phyloP scores from a whole-genome alignment of 805 yeast species.

The Saccharomycopsis fermentans region DNA sequence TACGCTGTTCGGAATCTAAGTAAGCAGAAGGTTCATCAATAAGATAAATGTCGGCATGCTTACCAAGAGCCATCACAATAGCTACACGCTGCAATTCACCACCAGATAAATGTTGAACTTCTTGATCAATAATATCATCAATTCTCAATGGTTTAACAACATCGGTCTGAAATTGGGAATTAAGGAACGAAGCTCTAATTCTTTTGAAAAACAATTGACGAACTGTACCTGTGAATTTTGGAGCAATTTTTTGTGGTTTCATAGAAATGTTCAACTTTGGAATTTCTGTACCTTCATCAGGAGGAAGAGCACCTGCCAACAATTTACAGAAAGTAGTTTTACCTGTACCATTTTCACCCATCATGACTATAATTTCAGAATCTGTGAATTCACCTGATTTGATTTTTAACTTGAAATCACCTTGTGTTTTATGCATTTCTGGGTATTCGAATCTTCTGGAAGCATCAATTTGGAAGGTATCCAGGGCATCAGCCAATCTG shows the following conservation, averaged over 20 bases:
- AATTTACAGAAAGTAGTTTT: constrained; percentile 95
- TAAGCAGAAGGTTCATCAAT: constrained; percentile 99
- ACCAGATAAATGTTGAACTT: constrained; percentile 95
- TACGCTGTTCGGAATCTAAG: constrained; percentile 99
- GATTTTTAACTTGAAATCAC: constrained; percentile 81
- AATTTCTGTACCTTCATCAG: constrained; percentile 73
- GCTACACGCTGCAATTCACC: constrained; percentile 99
- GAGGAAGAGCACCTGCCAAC: constrained; percentile 84
- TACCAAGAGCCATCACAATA: constrained; percentile 87
- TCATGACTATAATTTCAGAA: constrained; percentile 95
- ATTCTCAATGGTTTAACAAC: constrained; percentile 91
- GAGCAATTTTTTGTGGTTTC: constrained; percentile 99
- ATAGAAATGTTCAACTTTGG: constrained; percentile 89
- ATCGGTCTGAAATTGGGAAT: constrained; percentile 97
- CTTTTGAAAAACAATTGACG: constrained; percentile 95
- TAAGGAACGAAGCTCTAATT: constrained; percentile 86
- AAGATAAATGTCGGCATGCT: constrained; percentile 89
- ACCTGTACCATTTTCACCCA: constrained; percentile 99
- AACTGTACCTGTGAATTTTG: constrained; percentile 97
- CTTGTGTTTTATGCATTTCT: constrained; percentile 80
- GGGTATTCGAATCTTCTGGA: constrained; percentile 73
- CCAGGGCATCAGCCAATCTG: constrained; percentile 84
- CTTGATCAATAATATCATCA: constrained; percentile 93
- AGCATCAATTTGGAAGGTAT: constrained; percentile 64
- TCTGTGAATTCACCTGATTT: constrained; percentile 88